A percentile compares a stretch with the other conserved stretches of the same genome.
Conservation (phyloP, 805 yeast genomes). For the Candida ulmi region DNA sequence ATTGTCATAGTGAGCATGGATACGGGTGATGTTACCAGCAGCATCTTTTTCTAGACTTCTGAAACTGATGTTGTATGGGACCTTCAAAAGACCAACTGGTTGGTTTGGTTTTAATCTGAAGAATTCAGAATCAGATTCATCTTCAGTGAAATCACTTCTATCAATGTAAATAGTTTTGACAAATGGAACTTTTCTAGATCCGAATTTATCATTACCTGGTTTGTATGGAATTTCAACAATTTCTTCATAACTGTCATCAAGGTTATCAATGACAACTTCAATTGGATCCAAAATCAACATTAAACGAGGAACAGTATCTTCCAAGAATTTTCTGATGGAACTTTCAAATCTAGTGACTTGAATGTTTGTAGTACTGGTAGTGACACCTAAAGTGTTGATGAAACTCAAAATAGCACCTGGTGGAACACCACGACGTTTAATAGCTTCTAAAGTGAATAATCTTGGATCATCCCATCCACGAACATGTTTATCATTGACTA, state of each 20-base stretch:
- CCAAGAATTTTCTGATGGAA: slow-evolving; percentile 82
- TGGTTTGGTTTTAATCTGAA: slow-evolving; percentile 93
- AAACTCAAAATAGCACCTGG: slow-evolving; percentile 95
- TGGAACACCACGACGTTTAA: slow-evolving; percentile 96
- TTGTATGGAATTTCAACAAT: slow-evolving; percentile 77
- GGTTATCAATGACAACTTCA: slow-evolving; percentile 74
- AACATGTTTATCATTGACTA: slow-evolving; percentile 75
- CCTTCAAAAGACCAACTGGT: slow-evolving; percentile 90
- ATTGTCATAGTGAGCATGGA: slow-evolving; percentile 77
- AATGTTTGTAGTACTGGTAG: slow-evolving; percentile 87
- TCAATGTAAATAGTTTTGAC: slow-evolving; percentile 80
- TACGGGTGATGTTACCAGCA: slow-evolving; percentile 57
- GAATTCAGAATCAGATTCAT: slow-evolving; percentile 55
- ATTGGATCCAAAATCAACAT: slow-evolving; percentile 91
- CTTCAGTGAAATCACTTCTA: slow-evolving; percentile 77
- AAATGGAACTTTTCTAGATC: slow-evolving; percentile 70
- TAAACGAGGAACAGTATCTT: slow-evolving; percentile 86
- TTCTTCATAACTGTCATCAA: slow-evolving; percentile 70
- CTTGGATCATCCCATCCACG: slow-evolving; percentile 99
- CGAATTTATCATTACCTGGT: slow-evolving; percentile 77
- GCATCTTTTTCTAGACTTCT: slow-evolving; percentile 58
- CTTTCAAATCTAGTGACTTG: slow-evolving; percentile 87
- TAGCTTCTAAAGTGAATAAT: slow-evolving; percentile 87
- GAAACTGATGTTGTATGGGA: slow-evolving; percentile 77
- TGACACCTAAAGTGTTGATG: slow-evolving; percentile 93